Percentiles rank a stretch among this genome's conserved stretches.
These are phyloP conservation scores for Dacryopinax primogenitus DNA, from an alignment of 768 basidiomycete species.

Conservation along the genomic window DNA sequence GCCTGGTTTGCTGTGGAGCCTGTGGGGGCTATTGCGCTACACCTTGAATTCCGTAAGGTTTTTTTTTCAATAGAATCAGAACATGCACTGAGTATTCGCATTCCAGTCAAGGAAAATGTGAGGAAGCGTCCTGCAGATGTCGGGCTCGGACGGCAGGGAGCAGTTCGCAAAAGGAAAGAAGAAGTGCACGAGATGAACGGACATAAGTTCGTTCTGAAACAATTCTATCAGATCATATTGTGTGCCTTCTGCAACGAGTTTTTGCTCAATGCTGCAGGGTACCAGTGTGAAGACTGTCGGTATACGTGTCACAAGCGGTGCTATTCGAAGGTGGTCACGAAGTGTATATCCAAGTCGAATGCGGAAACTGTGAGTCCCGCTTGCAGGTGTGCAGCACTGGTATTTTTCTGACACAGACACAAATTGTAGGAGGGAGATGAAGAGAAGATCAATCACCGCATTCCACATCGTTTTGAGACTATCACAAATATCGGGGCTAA, in stretches of 20 bases:
- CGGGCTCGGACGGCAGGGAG: slow-evolving; percentile 93
- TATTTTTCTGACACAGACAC: too few relatives aligned
- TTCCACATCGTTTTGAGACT: slow-evolving; percentile 95
- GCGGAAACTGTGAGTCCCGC: slow-evolving; percentile 57
- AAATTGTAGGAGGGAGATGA: slow-evolving; percentile 86
- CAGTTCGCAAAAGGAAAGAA: slow-evolving; percentile 92
- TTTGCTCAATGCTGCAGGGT: slow-evolving; percentile 91
- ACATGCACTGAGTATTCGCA: slow-evolving; percentile 10
- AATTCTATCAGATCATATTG: slow-evolving; percentile 97
- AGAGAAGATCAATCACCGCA: slow-evolving; percentile 98
- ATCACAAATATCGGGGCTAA: slow-evolving; percentile 94
- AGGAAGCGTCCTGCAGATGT: slow-evolving; percentile 91
- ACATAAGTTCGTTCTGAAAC: slow-evolving; percentile 91
- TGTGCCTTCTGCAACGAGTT: slow-evolving; percentile 98
- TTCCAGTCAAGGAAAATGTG: slow-evolving; percentile 89
- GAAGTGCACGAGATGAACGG: slow-evolving; percentile 99
- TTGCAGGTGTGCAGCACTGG: too few relatives aligned
- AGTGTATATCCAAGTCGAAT: slow-evolving; percentile 96
- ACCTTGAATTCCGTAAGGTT: slow-evolving; percentile 79
- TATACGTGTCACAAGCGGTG: slow-evolving; percentile 99
- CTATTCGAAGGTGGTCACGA: slow-evolving; percentile 96
- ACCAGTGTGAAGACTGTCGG: slow-evolving; percentile 97
- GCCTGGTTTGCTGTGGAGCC: slow-evolving; percentile 98
- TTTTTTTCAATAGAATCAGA: slow-evolving; percentile 3
- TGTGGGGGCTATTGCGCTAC: slow-evolving; percentile 79